phyloP scores from a whole-genome alignment of 2,329 filamentous ascomycete genomes.

The Cyphellophora attinorum region DNA sequence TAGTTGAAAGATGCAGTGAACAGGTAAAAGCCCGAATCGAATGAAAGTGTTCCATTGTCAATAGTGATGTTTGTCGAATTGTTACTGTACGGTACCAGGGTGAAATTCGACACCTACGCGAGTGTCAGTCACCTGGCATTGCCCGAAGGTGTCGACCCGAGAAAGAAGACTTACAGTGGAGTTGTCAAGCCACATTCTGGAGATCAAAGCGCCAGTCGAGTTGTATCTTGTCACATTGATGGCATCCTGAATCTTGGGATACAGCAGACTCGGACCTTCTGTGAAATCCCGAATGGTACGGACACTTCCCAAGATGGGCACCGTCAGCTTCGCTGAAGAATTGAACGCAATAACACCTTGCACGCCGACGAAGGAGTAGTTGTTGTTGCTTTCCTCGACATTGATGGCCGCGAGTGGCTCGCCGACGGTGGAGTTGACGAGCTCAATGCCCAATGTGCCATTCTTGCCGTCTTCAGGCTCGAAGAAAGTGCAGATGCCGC shows the following conservation, averaged over 20 bases:
- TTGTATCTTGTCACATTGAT: conserved; percentile 32
- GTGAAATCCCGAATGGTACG: conserved; percentile 54
- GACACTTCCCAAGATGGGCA: conserved; percentile 53
- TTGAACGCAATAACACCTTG: conserved; percentile 48
- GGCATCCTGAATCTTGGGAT: conserved; percentile 45
- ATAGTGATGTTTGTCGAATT: conserved; percentile 27
- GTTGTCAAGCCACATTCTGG: conserved; percentile 53
- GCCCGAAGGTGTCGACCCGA: too few relatives aligned
- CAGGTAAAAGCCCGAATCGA: conserved; percentile 45
- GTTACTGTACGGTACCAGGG: conserved; percentile 30
- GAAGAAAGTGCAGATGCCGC: conserved; percentile 50
- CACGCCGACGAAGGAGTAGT: conserved; percentile 42
- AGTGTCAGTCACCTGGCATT: too few relatives aligned
- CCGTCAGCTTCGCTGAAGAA: conserved; percentile 43
- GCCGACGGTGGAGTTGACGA: conserved; percentile 41
- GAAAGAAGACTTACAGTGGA: too few relatives aligned
- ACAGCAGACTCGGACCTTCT: conserved; percentile 46
- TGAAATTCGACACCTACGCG: conserved; percentile 44
- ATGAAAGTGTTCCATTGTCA: conserved; percentile 33
- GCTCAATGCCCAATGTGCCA: conserved; percentile 42
- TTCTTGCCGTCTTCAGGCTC: conserved; percentile 43
- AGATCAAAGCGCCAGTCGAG: conserved; percentile 38
- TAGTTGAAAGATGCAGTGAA: conserved; percentile 55
- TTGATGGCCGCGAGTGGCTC: conserved; percentile 41
- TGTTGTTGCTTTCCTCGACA: conserved; percentile 17